Evolutionary conservation across 1,284 basidiomycete species (phyloP), one percentile per base, ranked within the genome.

Genomic region (Xerocomus nothofagi): DNA sequence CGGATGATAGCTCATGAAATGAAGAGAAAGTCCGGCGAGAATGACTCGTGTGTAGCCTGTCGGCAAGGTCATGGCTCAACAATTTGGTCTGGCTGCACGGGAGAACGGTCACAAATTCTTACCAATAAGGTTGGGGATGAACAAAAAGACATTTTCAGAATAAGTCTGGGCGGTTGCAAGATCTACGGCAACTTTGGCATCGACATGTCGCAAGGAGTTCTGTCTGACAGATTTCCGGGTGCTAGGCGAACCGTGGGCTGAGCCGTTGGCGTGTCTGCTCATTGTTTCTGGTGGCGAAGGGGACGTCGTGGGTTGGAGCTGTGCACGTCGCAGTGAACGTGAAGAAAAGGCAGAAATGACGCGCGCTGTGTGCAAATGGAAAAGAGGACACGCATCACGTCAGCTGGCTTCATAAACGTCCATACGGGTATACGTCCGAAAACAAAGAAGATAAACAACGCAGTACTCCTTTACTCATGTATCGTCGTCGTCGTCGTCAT

Each of bases 41-140:
- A 99, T 79, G 60, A 99, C 80, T 43, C 97, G 88, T 17, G 87
- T 79, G 71, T 99, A 99, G 24, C 95, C 93, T 93, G 37, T 61
- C 6, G 29, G 42, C 47, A 44, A 17, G 32, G 21, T 38, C 32
- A 11, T 45, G 20, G 39, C 11, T 61, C 38, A 54, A 49, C 12
- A 20, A 9, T 30, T 21, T 12, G 26, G 23, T 31, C 33, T 39
- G 39, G 17, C 5, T 20, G 30, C 23, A 40, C 14, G n/a, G 18
- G 5, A 2, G 2, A 11, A 24, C 27, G 5, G 24, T 18, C 10
- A 12, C 27, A 18, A 17, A 32, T 2, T 10, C 81, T 60, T 60
- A 84, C 90, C 95, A 70, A 99, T 98, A 65, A 99, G 78, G 72
- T 99, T 99, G 47, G 96, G 95, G 20, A 95, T 82, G 73, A 98